Evolutionary conservation across 495 filamentous ascomycete genomes (phyloP).

Genomic region (Astrocystis sublimbata): DNA sequence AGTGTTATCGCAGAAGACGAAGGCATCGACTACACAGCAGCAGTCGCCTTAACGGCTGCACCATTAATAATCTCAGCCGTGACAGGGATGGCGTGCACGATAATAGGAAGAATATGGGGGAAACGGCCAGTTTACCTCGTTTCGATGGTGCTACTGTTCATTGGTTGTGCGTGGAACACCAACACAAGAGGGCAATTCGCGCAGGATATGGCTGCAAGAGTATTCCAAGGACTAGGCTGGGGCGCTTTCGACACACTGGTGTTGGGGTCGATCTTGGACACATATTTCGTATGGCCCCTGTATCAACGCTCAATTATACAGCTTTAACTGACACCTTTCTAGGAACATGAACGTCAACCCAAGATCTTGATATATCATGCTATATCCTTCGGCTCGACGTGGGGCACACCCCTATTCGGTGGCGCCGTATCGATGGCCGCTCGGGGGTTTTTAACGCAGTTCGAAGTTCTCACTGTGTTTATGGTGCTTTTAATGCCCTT

Average conservation of each 20-base stretch:
- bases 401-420: constrained; percentile 52
- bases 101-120: constrained; percentile 45
- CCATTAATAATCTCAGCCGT: constrained; percentile 50
- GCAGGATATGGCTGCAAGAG: constrained; percentile 50
- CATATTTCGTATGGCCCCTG: constrained; percentile 49
- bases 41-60: constrained; percentile 48
- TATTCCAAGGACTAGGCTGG: constrained; percentile 56
- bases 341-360: constrained; percentile 51
- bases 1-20: constrained; percentile 41
- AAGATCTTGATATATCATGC: constrained; percentile 42
- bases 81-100: constrained; percentile 41
- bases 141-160: constrained; percentile 44
- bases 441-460: constrained; percentile 44
- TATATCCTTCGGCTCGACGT: constrained; percentile 46
- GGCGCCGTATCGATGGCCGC: constrained; percentile 42
- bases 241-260: constrained; percentile 53
- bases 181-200: constrained; percentile 40
- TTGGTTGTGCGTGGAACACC: constrained; percentile 51
- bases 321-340: constrained; percentile 19
- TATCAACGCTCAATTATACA: not conserved
- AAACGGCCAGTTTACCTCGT: constrained; percentile 50
- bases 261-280: constrained; percentile 49
- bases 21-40: constrained; percentile 44
- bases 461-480: constrained; percentile 49
- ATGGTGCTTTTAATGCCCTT: constrained; percentile 46